Base-by-base conservation (phyloP, 345 rosid species). In the Linum trigynum region DNA sequence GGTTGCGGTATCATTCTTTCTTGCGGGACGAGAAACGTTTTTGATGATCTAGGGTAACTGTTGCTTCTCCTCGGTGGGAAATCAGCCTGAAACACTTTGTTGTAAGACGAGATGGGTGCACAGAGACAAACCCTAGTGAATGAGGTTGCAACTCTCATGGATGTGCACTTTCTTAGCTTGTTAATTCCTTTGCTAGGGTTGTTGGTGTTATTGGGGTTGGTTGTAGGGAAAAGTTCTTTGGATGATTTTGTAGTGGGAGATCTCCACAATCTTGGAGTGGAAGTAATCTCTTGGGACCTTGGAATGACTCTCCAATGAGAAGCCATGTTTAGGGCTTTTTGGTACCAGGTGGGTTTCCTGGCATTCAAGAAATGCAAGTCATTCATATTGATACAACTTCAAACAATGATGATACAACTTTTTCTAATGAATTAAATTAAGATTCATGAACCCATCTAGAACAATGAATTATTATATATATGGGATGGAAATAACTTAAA, bases 61-160 rank as follows among this genome's bases (percentile, higher is more conserved):
- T 90, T 65, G 86, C 99, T 90, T 65, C 99, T 75, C 43, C 97
- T 80, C 0, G 99, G 98, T 0, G 91, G 92, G 15, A 88, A 78
- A 39, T 90, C 91, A 0, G 86, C 82, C 3, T 81, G 67, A 40
- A 90, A 94, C 0, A 85, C 97, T 73, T 88, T 95, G 14, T 80
- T 83, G 88, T 94, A 94, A 11, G 97, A 90, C 42, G 95, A 86
- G 45, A 94, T 85, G 1, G 99, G 94, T 32, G 85, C 89, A 9
- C 99, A 90, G 23, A 94, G 84, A 79, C 99, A 94, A 61, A 90
- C 96, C 16, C 96, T 65, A 12, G 98, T 92, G 32, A 92, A 89
- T 0, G 98, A 82, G 14, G 86, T 80, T 3, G 97, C 96, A 40
- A 86, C 78, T 67, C 82, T 85, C 2, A 88, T 68, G 5, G 99